Base-by-base conservation (phyloP, 345 rosid genomes). In the Litchi chinensis region DNA sequence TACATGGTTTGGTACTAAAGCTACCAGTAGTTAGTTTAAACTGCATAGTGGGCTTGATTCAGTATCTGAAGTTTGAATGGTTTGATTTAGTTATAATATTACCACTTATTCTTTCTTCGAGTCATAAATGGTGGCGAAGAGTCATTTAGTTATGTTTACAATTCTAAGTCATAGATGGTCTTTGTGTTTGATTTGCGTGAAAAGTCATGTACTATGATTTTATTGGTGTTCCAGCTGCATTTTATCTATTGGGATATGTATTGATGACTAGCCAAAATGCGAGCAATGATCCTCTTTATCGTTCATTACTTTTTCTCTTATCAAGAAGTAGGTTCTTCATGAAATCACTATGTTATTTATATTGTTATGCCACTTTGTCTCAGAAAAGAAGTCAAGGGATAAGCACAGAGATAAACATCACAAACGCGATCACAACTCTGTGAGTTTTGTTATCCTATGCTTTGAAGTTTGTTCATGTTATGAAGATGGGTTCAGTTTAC, bases 321-420 rank as follows among this genome's bases (percentile, higher is more conserved):
- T 41, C 40, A 52, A 52, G 73, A 46, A 10, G 8, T 6, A 71
- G 70, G 26, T 37, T 80, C 56, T 15, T 50, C 40, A 63, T 9
- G 24, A 73, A 73, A 67, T 57, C 68, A 65, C 21, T 79, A 15
- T 77, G 76, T 65, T 78, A 54, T 59, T 68, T 78, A 48, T 60
- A 70, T 76, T 84, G 82, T 80, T 82, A 39, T 76, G 40, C 71
- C 75, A 41, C 77, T 69, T 86, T 78, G 79, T 72, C 24, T 44
- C 95, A 93, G 99, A 91, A 77, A 93, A 88, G 89, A 93, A 89
- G 88, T 90, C 91, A 0, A 90, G 85, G 90, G 97, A 91, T 83
- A 88, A 87, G 83, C 82, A 60, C 63, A 86, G 79, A 82, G 84
- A 84, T 83, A 91, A 89, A 80, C 87, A 81, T 71, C 80, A 66